phyloP scores from a whole-genome alignment of 495 filamentous ascomycete genomes.

The Neurospora hispaniola region DNA sequence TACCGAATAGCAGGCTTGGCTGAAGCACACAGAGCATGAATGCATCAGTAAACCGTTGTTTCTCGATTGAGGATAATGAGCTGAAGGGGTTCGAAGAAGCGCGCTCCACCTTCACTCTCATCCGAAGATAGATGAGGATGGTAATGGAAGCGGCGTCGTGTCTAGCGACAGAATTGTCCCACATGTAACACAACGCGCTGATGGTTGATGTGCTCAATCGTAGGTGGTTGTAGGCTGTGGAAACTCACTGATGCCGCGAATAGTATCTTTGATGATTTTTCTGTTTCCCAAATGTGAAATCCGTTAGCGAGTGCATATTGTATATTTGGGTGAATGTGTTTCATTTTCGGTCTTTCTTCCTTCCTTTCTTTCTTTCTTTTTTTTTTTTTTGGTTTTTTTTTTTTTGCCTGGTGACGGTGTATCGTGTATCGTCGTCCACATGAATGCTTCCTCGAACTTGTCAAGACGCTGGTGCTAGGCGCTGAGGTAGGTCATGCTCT shows the following conservation, averaged over 20 bases:
- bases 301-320: neutral
- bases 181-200: neutral
- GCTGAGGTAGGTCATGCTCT: no score
- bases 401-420: neutral
- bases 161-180: neutral
- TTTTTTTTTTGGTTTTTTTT: no score
- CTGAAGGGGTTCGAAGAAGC: neutral
- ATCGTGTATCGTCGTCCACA: neutral
- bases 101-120: neutral
- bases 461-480: neutral
- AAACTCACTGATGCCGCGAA: slow-evolving; percentile 55
- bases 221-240: neutral
- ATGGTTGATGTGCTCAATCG: neutral
- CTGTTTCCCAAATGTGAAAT: slow-evolving; percentile 21
- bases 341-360: no score
- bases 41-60: neutral
- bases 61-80: neutral
- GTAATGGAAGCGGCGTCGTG: neutral
- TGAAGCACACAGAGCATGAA: slow-evolving; percentile 1
- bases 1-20: slow-evolving; percentile 60
- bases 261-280: slow-evolving; percentile 50
- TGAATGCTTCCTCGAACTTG: neutral
- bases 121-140: neutral
- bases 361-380: no score
- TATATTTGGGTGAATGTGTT: neutral